Base-by-base conservation (phyloP, 2,329 filamentous ascomycete species). In the Dothiorella sarmentorum region DNA sequence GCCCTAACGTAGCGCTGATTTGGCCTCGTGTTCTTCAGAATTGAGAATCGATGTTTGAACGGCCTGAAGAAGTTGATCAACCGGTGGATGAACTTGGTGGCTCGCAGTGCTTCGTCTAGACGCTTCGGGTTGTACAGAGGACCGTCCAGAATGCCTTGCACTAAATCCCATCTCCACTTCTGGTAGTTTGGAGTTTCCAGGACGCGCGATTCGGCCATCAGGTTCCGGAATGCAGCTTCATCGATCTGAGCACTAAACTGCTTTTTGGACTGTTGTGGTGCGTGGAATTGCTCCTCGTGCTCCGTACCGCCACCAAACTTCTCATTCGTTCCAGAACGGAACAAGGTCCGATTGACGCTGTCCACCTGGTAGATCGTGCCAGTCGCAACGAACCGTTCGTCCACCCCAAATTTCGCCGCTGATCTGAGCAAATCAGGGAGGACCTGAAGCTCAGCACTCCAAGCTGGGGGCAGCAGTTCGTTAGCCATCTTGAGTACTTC, bases 81-180 rank as follows among this genome's bases (percentile, higher is more conserved):
- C 9, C 95, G 83, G 76, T 97, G 97, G 66, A 97, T 88, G 68
- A 97, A 99, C 70, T 97, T 97, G 2, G 92, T 96, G 1, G 89
- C 91, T 70, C 91, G 93, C 69, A 96, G 89, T 0, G 93, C 93
- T 73, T 99, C 94, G 65, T 97, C 93, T 4, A 99, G 80, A 10
- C 94, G 84, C 73, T 96, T 97, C 0, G 92, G 88, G 64, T 91
- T 96, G 22, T 91, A 88, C 20, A 99, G 76, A 1, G 95, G 94
- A 0, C 94, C 95, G 69, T 97, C 93, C 33, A 99, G 92, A 55
- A 97, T 86, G 66, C 87, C 89, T 60, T 92, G 82, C 40, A 99
- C 91, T 35, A 96, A 79, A 62, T 96, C 91, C 94, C 95, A 99
- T 69, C 96, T 93, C 94, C 94, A 99, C 71, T 99, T 99, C 37